Evolutionary conservation across 1,139 yeast species (phyloP).

Genomic region (Pichia terricola): DNA sequence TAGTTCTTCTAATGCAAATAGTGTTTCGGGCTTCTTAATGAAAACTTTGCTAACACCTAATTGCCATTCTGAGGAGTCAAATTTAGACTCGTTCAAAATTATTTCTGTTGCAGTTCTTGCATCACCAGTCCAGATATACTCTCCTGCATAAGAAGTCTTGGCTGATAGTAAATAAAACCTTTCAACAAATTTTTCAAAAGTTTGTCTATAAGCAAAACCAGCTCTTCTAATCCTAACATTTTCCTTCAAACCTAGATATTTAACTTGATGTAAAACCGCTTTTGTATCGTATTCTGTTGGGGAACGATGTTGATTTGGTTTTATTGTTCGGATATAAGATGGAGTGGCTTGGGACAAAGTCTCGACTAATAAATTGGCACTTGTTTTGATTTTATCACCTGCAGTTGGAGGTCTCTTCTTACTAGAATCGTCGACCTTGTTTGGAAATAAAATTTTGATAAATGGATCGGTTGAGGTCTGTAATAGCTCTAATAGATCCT

Average conservation of each 20-base stretch:
- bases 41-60: slow-evolving; percentile 92
- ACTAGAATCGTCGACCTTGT: slow-evolving; percentile 60
- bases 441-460: slow-evolving; percentile 65
- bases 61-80: slow-evolving; percentile 78
- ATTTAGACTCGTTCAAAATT: slow-evolving; percentile 70
- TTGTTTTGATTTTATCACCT: slow-evolving; percentile 83
- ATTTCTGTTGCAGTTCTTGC: slow-evolving; percentile 70
- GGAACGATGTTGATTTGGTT: slow-evolving; percentile 89
- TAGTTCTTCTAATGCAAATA: slow-evolving; percentile 92
- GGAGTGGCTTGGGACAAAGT: slow-evolving; percentile 88
- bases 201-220: slow-evolving; percentile 96
- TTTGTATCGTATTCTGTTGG: slow-evolving; percentile 84
- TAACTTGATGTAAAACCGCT: slow-evolving; percentile 91
- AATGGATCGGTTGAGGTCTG: slow-evolving; percentile 64
- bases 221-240: slow-evolving; percentile 97
- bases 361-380: slow-evolving; percentile 86
- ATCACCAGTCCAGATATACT: slow-evolving; percentile 90
- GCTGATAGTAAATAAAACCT: slow-evolving; percentile 84
- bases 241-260: slow-evolving; percentile 92
- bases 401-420: slow-evolving; percentile 95
- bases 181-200: slow-evolving; percentile 96
- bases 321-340: slow-evolving; percentile 93
- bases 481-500: slow-evolving; percentile 75
- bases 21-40: slow-evolving; percentile 93
- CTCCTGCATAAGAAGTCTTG: slow-evolving; percentile 95